Percentiles rank a stretch among this genome's conserved stretches.
Conservation (phyloP, 495 filamentous ascomycete genomes). For the Hyphodiscus hymeniophilus region DNA sequence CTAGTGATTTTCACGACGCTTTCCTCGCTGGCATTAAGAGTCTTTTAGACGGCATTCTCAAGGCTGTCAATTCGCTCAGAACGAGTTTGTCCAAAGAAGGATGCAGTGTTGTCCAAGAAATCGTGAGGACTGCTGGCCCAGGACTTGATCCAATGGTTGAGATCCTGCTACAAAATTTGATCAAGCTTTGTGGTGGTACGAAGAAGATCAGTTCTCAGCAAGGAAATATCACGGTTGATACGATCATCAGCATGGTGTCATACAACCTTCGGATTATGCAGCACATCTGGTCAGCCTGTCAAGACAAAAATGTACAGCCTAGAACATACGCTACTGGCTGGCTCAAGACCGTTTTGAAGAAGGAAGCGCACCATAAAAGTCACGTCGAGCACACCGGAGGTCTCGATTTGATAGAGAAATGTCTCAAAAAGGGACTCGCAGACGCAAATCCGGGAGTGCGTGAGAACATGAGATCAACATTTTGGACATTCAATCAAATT, state of each 20-base stretch:
- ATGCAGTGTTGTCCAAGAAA: conserved; percentile 76
- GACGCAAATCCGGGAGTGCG: conserved; percentile 85
- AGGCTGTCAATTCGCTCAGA: conserved; percentile 74
- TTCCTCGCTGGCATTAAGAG: conserved; percentile 63
- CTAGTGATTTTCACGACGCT: conserved; percentile 60
- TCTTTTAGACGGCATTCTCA: conserved; percentile 82
- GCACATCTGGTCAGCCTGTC: conserved; percentile 67
- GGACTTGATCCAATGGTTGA: conserved; percentile 85
- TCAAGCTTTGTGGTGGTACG: conserved; percentile 77
- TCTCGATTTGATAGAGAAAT: conserved; percentile 75
- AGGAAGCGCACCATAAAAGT: conserved; percentile 69
- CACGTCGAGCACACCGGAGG: conserved; percentile 78
- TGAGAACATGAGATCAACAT: conserved; percentile 73
- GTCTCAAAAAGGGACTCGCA: conserved; percentile 72
- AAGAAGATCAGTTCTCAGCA: conserved; percentile 85
- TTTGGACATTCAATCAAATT: conserved; percentile 68
- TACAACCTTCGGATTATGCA: conserved; percentile 75
- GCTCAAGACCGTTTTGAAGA: conserved; percentile 72
- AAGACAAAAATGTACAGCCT: conserved; percentile 87
- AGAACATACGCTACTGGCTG: conserved; percentile 72
- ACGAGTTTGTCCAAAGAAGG: conserved; percentile 84
- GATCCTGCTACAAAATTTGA: conserved; percentile 76
- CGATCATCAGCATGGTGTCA: conserved; percentile 66
- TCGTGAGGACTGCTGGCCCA: conserved; percentile 66
- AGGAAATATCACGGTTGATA: conserved; percentile 67